These are phyloP conservation scores for Glonium stellatum DNA, from an alignment of 495 filamentous ascomycete genomes.

Conservation along the genomic window DNA sequence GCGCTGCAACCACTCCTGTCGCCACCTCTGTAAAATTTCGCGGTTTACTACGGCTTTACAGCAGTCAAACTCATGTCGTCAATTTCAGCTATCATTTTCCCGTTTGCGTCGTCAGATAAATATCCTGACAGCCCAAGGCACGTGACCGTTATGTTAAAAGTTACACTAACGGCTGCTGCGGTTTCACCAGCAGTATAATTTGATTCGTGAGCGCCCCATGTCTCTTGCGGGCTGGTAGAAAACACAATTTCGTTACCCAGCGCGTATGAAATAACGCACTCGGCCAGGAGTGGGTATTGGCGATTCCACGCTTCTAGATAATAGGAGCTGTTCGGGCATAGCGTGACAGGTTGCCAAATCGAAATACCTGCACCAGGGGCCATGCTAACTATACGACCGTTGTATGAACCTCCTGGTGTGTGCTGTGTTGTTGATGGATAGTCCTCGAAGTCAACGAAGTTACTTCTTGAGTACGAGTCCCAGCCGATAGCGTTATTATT, in stretches of 20 bases:
- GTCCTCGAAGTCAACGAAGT: constrained; percentile 13
- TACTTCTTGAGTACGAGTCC: constrained; percentile 4
- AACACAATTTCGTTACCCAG: constrained; percentile 6
- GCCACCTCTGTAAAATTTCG: neutral
- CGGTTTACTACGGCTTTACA: neutral
- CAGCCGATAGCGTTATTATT: constrained; percentile 17
- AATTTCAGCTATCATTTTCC: neutral
- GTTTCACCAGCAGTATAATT: constrained; percentile 6
- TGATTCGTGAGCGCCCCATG: neutral
- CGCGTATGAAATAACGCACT: constrained; percentile 6
- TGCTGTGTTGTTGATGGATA: neutral
- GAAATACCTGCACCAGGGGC: neutral
- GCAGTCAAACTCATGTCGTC: neutral
- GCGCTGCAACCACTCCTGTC: neutral
- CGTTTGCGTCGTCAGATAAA: neutral
- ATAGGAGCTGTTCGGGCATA: constrained; percentile 21
- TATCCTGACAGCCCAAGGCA: constrained; percentile 2
- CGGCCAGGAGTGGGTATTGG: constrained; percentile 3
- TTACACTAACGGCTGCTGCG: constrained; percentile 9
- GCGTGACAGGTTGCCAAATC: constrained; percentile 18
- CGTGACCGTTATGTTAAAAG: constrained; percentile 7
- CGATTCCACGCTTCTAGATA: neutral
- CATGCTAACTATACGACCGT: constrained; percentile 9
- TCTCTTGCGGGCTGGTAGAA: neutral
- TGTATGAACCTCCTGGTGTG: constrained; percentile 2